Evolutionary conservation across 2,329 filamentous ascomycete species (phyloP), one percentile per base, ranked within the genome.

Genomic region (Aspergillus felis): DNA sequence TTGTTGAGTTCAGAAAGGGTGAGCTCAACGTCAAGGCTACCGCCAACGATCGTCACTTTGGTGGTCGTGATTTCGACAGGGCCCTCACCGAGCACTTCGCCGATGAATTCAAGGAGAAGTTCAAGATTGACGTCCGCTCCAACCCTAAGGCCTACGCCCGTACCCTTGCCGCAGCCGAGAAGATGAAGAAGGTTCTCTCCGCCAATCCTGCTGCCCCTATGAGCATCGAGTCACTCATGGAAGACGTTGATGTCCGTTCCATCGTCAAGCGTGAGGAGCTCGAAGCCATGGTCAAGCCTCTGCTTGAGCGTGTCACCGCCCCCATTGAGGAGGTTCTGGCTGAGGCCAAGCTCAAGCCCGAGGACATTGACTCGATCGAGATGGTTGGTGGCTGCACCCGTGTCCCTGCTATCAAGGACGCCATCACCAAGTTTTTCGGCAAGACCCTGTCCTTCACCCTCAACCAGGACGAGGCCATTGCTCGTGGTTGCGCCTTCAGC

Each of bases 161-260:
- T 74, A 90, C 95, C 67, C 84, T 90, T 46, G 87, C 91, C 61
- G 92, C 90, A 57, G 92, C 92, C 55, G 94, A 99, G 84, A 97
- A 96, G 84, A 81, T 96, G 74, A 99, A 99, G 88, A 97, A 97
- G 87, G 88, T 97, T 56, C 82, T 99, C 56, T 97, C 93, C 38
- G 94, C 94, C 74, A 97, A 97, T 81, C 89, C 92, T 67, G 85
- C 89, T 72, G 92, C 93, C 20, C 91, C 93, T 51, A 79, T 99
- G 76, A 97, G 92, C 83, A 95, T 99, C 70, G 94, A 99, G 82
- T 97, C 92, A 38, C 82, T 99, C 67, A 97, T 99, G 92, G 95
- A 97, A 78, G 94, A 99, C 74, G 82, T 96, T 61, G 94, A 99
- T 74, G 94, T 96, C 41, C 86, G 85, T 54, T 82, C 89, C 59